These are phyloP conservation scores for Thielaviopsis musarum DNA, from an alignment of 2,329 filamentous ascomycete genomes.

Conservation along the genomic window DNA sequence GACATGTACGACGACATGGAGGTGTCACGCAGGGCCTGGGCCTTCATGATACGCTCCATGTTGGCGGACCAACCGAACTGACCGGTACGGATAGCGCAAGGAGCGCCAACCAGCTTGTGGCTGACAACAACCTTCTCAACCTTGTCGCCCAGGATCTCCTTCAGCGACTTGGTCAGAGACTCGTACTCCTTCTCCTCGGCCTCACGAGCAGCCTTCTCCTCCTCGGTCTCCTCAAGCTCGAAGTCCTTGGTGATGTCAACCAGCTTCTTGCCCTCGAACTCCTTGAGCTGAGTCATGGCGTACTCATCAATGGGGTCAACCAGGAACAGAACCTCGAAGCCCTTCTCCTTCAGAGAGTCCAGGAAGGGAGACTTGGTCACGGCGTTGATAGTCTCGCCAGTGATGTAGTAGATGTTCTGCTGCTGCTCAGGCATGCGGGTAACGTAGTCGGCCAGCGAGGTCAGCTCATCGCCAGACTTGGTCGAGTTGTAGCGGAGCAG, in stretches of 20 bases:
- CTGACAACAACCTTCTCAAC: slow-evolving; percentile 99
- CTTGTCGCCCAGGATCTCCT: slow-evolving; percentile 98
- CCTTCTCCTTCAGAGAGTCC: slow-evolving; percentile 95
- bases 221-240: slow-evolving; percentile 98
- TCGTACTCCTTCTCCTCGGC: slow-evolving; percentile 97
- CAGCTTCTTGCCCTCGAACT: slow-evolving; percentile 99
- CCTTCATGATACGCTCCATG: slow-evolving; percentile 99
- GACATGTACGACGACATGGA: slow-evolving; percentile 99
- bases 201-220: slow-evolving; percentile 95
- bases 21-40: slow-evolving; percentile 97
- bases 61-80: slow-evolving; percentile 99
- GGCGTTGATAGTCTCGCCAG: slow-evolving; percentile 96
- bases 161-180: slow-evolving; percentile 83
- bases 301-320: slow-evolving; percentile 99
- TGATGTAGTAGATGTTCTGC: slow-evolving; percentile 99
- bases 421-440: slow-evolving; percentile 99
- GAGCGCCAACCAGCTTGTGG: slow-evolving; percentile 87
- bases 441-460: slow-evolving; percentile 91
- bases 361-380: slow-evolving; percentile 98
- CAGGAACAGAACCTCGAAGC: slow-evolving; percentile 98
- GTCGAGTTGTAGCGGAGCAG: slow-evolving; percentile 97
- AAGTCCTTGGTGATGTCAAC: slow-evolving; percentile 99
- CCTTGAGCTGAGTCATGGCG: slow-evolving; percentile 98
- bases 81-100: slow-evolving; percentile 96
- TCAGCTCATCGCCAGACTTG: slow-evolving; percentile 93